A percentile compares a stretch with the other conserved stretches of the same genome.
Evolutionary conservation across 2,329 filamentous ascomycete genomes (phyloP).

Genomic region (Colletotrichum sp.): DNA sequence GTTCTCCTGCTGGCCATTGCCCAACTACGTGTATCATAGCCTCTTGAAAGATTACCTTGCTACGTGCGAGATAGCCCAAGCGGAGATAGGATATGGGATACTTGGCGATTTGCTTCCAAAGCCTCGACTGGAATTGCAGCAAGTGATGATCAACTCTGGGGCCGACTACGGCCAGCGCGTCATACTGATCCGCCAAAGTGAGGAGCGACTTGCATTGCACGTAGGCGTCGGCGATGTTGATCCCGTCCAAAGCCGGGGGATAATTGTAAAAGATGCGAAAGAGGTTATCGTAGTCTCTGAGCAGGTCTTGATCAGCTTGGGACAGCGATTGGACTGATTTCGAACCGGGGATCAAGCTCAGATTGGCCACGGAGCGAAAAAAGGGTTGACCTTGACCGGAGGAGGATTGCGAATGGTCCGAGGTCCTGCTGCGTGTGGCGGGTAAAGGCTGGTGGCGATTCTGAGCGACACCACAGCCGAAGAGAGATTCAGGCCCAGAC

Average conservation of each 20-base stretch:
- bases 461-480: slow-evolving; percentile 44
- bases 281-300: slow-evolving; percentile 94
- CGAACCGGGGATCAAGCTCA: slow-evolving; percentile 60
- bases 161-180: slow-evolving; percentile 85
- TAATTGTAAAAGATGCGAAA: slow-evolving; percentile 98
- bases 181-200: slow-evolving; percentile 91
- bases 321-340: slow-evolving; percentile 50
- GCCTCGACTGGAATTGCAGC: slow-evolving; percentile 84
- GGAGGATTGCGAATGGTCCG: slow-evolving; percentile 60
- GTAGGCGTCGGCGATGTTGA: slow-evolving; percentile 92
- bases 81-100: slow-evolving; percentile 93
- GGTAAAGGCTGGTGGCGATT: slow-evolving; percentile 14
- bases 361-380: slow-evolving; percentile 87
- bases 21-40: slow-evolving; percentile 93
- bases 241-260: slow-evolving; percentile 77
- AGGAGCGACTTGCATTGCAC: slow-evolving; percentile 92
- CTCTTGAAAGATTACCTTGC: slow-evolving; percentile 83
- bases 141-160: slow-evolving; percentile 93
- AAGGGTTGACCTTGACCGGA: slow-evolving; percentile 60
- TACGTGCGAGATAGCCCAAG: slow-evolving; percentile 84
- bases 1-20: slow-evolving; percentile 85
- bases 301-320: slow-evolving; percentile 72
- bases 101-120: slow-evolving; percentile 97
- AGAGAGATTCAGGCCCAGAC: slow-evolving; percentile 52
- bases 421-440: slow-evolving; percentile 62